These are phyloP conservation scores for Globisporangium mamillatum DNA, from an alignment of 352 stramenopile species.

Conservation along the genomic window DNA sequence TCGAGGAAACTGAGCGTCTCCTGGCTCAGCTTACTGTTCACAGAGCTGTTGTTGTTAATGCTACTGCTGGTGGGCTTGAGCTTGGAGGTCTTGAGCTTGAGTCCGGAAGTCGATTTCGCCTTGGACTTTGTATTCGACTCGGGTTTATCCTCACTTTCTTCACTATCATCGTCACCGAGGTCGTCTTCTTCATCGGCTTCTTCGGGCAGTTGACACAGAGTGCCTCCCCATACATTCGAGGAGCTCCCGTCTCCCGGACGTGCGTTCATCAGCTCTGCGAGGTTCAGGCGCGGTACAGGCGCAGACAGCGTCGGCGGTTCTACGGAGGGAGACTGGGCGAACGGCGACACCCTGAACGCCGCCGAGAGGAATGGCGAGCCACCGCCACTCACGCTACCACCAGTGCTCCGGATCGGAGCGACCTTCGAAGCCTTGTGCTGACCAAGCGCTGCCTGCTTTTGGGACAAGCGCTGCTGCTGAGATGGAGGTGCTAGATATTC, in stretches of 20 bases:
- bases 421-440: not conserved
- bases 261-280: slow-evolving; percentile 46
- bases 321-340: not conserved
- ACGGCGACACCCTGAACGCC: not conserved
- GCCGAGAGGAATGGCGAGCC: not conserved
- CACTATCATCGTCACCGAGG: slow-evolving; percentile 18
- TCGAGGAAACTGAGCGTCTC: slow-evolving; percentile 59
- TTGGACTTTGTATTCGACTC: not conserved
- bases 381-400: not conserved
- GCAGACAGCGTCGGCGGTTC: slow-evolving; percentile 20
- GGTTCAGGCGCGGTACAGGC: slow-evolving; percentile 36
- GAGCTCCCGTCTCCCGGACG: slow-evolving; percentile 17
- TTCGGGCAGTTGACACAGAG: slow-evolving; percentile 10
- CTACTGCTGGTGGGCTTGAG: slow-evolving; percentile 12
- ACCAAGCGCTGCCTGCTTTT: not conserved
- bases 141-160: slow-evolving; percentile 10
- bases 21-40: slow-evolving; percentile 26
- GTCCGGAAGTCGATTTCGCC: not conserved
- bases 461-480: not conserved
- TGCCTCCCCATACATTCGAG: slow-evolving; percentile 5
- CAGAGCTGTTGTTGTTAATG: slow-evolving; percentile 10
- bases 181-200: slow-evolving; percentile 22
- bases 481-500: slow-evolving; percentile 5
- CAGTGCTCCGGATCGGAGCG: not conserved
- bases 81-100: not conserved